Base-by-base conservation (phyloP, 371 early-diverging fungal genomes). In the Coemansia sp. region DNA sequence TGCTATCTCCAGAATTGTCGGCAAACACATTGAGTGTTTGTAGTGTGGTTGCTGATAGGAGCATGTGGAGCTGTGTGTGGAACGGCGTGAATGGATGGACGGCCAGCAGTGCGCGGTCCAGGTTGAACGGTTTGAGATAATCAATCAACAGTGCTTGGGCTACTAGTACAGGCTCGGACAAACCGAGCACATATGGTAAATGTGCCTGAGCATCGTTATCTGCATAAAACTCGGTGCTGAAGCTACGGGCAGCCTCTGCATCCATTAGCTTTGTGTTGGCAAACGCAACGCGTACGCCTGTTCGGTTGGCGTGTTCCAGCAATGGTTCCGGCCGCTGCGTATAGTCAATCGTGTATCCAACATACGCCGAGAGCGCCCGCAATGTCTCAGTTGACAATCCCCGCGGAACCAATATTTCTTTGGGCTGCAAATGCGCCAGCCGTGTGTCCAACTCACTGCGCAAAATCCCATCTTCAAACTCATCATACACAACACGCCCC, bases 381-480 rank as follows among this genome's bases (percentile, higher is more conserved):
- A 84, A 83, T 1, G 89, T 87, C 0, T 87, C 84, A 28, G 77
- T 65, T 42, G 86, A 85, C 58, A 90, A 65, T 1, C 56, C 30
- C 0, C 56, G 50, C 0, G 95, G 89, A 0, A 91, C 60, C 18
- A 95, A 78, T 7, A 95, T 62, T 74, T 95, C 95, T 30, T 86
- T 82, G 0, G 94, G 93, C 33, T 86, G 88, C 40, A 93, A 75
- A 69, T 93, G 92, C 52, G 85, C 72, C 30, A 95, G 37, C 1
- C 93, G 85, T 0, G 94, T 92, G 66, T 93, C 94, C 8, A 94
- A 83, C 60, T 90, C 92, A 30, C 75, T 83, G 30, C 91, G 83
- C 82, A 90, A 82, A 64, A 82, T 84, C 0, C 85, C 84, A 67
- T 94, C 94, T 14, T 84, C 80, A 71, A 92, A 94, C 25, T 81